Percentiles rank a stretch among this genome's conserved stretches.
phyloP scores from a whole-genome alignment of 495 filamentous ascomycete genomes.

The Coniosporium apollinis region DNA sequence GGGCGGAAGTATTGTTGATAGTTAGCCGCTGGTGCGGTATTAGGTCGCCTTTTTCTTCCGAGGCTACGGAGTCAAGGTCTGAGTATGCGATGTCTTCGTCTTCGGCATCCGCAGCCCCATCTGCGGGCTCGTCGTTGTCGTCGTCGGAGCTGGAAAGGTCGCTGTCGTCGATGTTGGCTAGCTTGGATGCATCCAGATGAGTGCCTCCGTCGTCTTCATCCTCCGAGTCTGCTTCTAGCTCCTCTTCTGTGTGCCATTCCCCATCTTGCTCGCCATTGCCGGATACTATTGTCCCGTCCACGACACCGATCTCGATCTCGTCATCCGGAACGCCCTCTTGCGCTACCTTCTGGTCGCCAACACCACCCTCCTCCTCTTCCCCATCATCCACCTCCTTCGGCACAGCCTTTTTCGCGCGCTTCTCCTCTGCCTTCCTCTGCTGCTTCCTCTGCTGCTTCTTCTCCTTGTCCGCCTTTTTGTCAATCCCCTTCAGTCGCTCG shows the following conservation, averaged over 20 bases:
- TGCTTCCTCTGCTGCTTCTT: constrained; percentile 33
- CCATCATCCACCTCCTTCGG: constrained; percentile 14
- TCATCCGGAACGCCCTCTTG: constrained; percentile 14
- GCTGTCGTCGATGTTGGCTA: constrained; percentile 18
- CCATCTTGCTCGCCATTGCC: constrained; percentile 8
- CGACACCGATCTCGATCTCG: constrained; percentile 4
- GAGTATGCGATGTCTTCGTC: constrained; percentile 61
- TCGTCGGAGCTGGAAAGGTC: constrained; percentile 3
- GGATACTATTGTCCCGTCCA: constrained; percentile 2
- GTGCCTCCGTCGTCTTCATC: constrained; percentile 22
- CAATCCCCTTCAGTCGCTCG: constrained; percentile 46
- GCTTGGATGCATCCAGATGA: constrained; percentile 11
- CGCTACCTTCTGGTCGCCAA: constrained; percentile 13
- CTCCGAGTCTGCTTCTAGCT: constrained; percentile 29
- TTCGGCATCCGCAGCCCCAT: constrained; percentile 10
- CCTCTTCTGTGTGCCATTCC: constrained; percentile 4
- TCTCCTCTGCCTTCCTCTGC: constrained; percentile 23
- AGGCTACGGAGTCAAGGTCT: constrained; percentile 59
- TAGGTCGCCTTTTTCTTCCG: constrained; percentile 69
- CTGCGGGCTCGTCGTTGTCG: constrained; percentile 12
- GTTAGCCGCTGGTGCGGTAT: constrained; percentile 82
- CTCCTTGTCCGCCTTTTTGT: constrained; percentile 51
- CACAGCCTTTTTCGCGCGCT: constrained; percentile 5
- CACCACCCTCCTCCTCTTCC: constrained; percentile 19
- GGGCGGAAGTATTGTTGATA: constrained; percentile 88